Evolutionary conservation across 257 asterid species (phyloP).

Genomic region (Solanum gandarillasii): DNA sequence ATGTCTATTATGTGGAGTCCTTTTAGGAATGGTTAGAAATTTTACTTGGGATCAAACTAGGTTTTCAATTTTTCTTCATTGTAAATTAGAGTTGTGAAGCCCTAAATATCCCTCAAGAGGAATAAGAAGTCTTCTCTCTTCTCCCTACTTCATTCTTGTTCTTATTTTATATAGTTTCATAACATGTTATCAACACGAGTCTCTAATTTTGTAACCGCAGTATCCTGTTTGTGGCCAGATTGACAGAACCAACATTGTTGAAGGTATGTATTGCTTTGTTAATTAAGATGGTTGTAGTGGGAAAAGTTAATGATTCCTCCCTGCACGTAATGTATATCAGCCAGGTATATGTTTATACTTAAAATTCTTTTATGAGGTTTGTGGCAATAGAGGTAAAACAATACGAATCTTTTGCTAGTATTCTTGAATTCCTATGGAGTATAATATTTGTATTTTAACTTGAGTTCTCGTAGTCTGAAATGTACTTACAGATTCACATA

Average conservation of each 20-base stretch:
- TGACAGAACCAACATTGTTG: too few species aligned
- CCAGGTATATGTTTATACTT: neutral
- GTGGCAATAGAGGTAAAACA: neutral
- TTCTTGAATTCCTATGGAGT: neutral
- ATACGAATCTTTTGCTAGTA: neutral
- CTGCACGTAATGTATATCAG: neutral
- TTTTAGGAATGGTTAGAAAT: too few species aligned
- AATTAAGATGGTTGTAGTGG: neutral
- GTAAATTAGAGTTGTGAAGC: too few species aligned
- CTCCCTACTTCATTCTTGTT: too few species aligned
- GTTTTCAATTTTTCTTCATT: too few species aligned
- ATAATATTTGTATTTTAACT: neutral
- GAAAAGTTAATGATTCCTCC: neutral
- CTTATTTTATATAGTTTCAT: neutral
- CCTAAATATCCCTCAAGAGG: too few species aligned
- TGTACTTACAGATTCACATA: neutral
- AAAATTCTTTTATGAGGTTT: neutral
- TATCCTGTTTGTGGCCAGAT: too few species aligned
- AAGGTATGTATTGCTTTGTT: neutral
- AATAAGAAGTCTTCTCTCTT: too few species aligned
- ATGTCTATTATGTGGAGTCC: too few species aligned
- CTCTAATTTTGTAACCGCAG: neutral
- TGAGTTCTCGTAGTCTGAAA: neutral
- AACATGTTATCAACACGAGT: neutral
- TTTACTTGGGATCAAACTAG: too few species aligned